Conservation (phyloP, 2,329 filamentous ascomycete genomes). For the Xylaria sp. region DNA sequence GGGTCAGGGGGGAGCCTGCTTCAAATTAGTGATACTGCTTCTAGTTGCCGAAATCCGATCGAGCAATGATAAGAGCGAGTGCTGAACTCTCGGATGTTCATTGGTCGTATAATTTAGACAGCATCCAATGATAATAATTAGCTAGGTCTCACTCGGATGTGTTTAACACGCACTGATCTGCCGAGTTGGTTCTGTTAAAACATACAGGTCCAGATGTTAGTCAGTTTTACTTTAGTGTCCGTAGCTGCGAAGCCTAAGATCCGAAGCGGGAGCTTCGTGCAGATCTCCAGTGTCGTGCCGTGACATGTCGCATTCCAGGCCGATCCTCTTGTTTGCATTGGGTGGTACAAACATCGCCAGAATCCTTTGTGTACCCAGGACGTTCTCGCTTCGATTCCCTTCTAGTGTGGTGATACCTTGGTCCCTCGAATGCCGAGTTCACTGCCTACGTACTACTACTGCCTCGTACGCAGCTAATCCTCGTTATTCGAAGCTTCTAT, state of each 20-base stretch:
- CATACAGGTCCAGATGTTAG: background rate
- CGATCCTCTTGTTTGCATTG: conserved; percentile 23
- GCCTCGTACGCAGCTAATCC: conserved; percentile 3
- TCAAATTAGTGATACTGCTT: background rate
- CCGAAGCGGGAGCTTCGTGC: conserved; percentile 20
- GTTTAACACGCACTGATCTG: conserved; percentile 3
- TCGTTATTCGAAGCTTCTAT: conserved; percentile 5
- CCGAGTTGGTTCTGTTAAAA: background rate
- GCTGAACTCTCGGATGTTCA: background rate
- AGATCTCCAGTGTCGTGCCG: conserved; percentile 28
- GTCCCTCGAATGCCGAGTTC: background rate
- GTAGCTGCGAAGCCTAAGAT: conserved; percentile 10
- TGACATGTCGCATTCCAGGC: conserved; percentile 28
- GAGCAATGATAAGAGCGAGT: background rate
- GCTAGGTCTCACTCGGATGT: background rate
- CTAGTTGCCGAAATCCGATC: background rate
- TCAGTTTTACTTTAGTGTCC: conserved; percentile 12
- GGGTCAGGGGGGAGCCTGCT: background rate
- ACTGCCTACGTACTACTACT: background rate
- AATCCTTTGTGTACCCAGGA: background rate
- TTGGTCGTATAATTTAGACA: background rate
- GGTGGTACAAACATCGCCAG: conserved; percentile 5
- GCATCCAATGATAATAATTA: background rate
- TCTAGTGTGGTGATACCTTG: conserved; percentile 12
- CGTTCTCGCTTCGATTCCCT: conserved; percentile 6